Evolutionary conservation across 768 basidiomycete species (phyloP).

Genomic region (Pholiota microspora): DNA sequence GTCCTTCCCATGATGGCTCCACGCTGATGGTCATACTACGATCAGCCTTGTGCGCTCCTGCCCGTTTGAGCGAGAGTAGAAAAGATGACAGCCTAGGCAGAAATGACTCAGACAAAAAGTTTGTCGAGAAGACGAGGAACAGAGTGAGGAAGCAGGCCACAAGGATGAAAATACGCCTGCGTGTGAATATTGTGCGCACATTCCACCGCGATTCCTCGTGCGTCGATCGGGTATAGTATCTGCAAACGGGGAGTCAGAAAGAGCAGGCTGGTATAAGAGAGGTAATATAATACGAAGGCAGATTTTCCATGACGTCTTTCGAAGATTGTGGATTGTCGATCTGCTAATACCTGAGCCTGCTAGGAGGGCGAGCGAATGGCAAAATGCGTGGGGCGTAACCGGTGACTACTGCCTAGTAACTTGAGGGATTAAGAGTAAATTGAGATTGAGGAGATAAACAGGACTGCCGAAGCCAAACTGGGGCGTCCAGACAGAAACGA

Average conservation of each 20-base stretch:
- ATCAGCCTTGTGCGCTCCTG: neutral
- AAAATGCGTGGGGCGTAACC: conserved; percentile 3
- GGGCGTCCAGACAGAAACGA: neutral
- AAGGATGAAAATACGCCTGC: neutral
- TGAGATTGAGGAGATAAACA: neutral
- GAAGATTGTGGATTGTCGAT: conserved; percentile 1
- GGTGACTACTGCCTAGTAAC: neutral
- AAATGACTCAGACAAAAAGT: neutral
- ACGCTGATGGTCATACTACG: neutral
- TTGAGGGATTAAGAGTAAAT: conserved; percentile 9
- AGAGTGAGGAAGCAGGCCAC: neutral
- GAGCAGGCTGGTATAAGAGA: neutral
- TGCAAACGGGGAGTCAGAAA: neutral
- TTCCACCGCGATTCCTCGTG: neutral
- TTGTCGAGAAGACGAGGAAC: neutral
- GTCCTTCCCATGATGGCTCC: conserved; percentile 7
- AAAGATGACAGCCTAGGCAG: neutral
- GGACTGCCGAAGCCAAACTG: neutral
- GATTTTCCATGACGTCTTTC: conserved; percentile 5
- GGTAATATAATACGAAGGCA: neutral
- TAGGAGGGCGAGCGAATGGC: conserved; percentile 3
- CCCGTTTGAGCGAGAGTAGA: neutral
- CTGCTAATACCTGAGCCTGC: conserved; percentile 4
- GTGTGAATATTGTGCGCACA: neutral
- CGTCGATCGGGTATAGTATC: conserved; percentile 5